A percentile compares a stretch with the other conserved stretches of the same genome.
Conservation (phyloP, 2,329 filamentous ascomycete genomes). For the Hymenoscyphus albidus region DNA sequence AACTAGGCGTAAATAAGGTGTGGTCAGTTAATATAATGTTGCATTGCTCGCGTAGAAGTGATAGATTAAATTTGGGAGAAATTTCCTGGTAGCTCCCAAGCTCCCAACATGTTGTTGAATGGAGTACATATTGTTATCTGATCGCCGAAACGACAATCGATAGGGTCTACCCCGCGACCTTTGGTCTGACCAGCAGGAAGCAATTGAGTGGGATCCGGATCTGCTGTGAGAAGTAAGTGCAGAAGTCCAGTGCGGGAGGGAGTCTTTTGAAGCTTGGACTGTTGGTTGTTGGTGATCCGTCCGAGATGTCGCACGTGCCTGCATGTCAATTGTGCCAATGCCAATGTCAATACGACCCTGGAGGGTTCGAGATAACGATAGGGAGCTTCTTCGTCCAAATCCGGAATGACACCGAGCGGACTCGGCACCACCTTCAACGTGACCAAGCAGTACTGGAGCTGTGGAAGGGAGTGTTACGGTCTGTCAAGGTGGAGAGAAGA, state of each 20-base stretch:
- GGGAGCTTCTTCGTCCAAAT: constrained; percentile 7
- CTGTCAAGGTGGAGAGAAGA: constrained; percentile 2
- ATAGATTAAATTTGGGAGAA: background rate
- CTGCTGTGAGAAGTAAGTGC: constrained; percentile 13
- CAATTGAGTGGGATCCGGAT: constrained; percentile 16
- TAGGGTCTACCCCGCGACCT: constrained; percentile 19
- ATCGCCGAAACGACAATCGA: background rate
- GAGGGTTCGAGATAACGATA: constrained; percentile 22
- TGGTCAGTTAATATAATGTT: constrained; percentile 2
- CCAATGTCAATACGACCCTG: constrained; percentile 10
- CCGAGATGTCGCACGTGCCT: constrained; percentile 29
- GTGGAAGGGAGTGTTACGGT: constrained; percentile 1
- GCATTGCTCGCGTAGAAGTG: constrained; percentile 7
- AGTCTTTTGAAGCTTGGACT: constrained; percentile 15
- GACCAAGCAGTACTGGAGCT: background rate
- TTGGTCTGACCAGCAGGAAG: constrained; percentile 19
- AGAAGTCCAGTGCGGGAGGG: constrained; percentile 21
- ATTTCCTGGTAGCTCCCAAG: background rate
- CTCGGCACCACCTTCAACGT: constrained; percentile 5
- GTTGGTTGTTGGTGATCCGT: background rate
- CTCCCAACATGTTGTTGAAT: background rate
- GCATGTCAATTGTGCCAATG: background rate
- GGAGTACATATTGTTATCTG: background rate
- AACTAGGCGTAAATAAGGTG: constrained; percentile 9
- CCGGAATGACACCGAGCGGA: constrained; percentile 1